A percentile compares a stretch with the other conserved stretches of the same genome.
Evolutionary conservation across 176 grass and related monocot genomes (phyloP).

Genomic region (Carex pumila): DNA sequence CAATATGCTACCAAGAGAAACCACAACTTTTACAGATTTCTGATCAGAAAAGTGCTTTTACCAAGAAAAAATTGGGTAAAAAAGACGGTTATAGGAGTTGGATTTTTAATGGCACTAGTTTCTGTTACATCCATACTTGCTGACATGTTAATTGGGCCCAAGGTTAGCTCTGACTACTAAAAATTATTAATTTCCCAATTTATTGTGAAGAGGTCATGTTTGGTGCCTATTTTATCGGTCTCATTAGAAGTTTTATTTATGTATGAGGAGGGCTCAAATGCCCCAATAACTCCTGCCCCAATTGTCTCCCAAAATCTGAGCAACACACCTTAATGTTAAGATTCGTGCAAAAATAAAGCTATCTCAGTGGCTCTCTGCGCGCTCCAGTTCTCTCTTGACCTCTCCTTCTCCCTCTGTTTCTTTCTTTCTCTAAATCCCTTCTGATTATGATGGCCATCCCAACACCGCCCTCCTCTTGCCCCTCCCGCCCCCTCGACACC

Average conservation of each 20-base stretch:
- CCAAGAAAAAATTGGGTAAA: conserved; percentile 42
- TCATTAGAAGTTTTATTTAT: background rate
- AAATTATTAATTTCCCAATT: background rate
- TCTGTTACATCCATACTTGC: conserved; percentile 46
- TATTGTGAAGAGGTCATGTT: background rate
- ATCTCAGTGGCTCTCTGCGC: too few species aligned
- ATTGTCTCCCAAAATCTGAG: too few species aligned
- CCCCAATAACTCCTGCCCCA: too few species aligned
- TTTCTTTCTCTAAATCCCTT: too few species aligned
- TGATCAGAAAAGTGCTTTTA: conserved; percentile 29
- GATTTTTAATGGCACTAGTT: conserved; percentile 48
- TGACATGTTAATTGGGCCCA: conserved; percentile 45
- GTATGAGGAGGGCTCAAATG: too few species aligned
- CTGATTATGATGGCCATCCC: too few species aligned
- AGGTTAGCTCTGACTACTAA: conserved; percentile 36
- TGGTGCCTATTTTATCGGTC: background rate
- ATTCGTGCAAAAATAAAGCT: too few species aligned
- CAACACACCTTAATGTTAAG: too few species aligned
- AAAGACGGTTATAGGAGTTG: conserved; percentile 40
- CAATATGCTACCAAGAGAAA: conserved; percentile 37
- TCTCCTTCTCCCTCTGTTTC: too few species aligned
- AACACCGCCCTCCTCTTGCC: too few species aligned
- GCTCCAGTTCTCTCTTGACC: too few species aligned
- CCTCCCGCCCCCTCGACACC: too few species aligned
- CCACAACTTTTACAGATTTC: conserved; percentile 31